Percentiles rank a stretch among this genome's conserved stretches.
phyloP scores from a whole-genome alignment of 1,284 basidiomycete genomes.

The Coniferiporia weirii region DNA sequence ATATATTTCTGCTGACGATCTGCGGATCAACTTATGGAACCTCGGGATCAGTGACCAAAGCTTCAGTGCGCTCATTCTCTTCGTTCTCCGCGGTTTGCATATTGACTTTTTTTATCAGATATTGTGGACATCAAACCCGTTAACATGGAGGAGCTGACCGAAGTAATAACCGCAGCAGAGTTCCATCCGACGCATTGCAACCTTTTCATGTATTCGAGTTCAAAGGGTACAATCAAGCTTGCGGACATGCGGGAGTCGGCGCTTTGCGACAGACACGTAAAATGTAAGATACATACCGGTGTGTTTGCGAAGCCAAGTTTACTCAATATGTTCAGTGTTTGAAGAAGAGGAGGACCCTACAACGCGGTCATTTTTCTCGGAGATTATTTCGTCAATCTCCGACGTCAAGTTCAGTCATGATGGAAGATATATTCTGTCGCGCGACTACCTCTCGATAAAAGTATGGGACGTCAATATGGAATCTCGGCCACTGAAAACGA shows the following conservation, averaged over 20 bases:
- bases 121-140: slow-evolving; percentile 99
- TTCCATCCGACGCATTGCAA: slow-evolving; percentile 99
- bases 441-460: slow-evolving; percentile 97
- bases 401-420: slow-evolving; percentile 99
- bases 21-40: slow-evolving; percentile 98
- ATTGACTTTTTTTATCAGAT: slow-evolving; percentile 48
- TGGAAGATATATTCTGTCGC: slow-evolving; percentile 93
- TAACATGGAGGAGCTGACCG: slow-evolving; percentile 99
- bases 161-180: slow-evolving; percentile 99
- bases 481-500: slow-evolving; percentile 92
- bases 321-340: slow-evolving; percentile 57
- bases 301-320: slow-evolving; percentile 5
- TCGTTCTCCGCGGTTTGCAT: neutral
- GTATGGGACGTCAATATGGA: slow-evolving; percentile 99
- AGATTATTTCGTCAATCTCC: slow-evolving; percentile 99
- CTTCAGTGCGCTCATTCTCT: slow-evolving; percentile 75
- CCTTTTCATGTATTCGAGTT: slow-evolving; percentile 99
- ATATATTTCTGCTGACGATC: slow-evolving; percentile 97
- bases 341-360: slow-evolving; percentile 98
- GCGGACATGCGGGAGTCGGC: slow-evolving; percentile 99
- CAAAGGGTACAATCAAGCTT: slow-evolving; percentile 99
- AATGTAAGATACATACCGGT: slow-evolving; percentile 59
- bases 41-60: slow-evolving; percentile 98
- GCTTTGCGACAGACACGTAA: slow-evolving; percentile 93
- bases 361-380: slow-evolving; percentile 99